Base-by-base conservation (phyloP, 139 green algal genomes). In the Chlorella vulgaris region DNA sequence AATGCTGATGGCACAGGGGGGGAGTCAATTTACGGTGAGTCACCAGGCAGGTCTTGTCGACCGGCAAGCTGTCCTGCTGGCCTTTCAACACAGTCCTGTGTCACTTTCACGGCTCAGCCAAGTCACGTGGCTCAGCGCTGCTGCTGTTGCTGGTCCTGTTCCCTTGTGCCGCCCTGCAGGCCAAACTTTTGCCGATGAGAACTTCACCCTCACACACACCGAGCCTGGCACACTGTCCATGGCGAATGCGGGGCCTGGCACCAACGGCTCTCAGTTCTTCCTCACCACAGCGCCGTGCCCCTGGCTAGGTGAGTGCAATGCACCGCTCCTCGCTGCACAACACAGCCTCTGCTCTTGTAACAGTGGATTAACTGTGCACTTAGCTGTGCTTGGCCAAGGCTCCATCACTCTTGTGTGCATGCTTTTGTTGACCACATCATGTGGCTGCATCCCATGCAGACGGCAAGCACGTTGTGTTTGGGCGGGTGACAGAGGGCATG, bases 381-480 rank as follows among this genome's bases (percentile, higher is more conserved):
- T n/a, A n/a, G n/a, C n/a, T n/a, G n/a, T n/a, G n/a, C n/a, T n/a
- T n/a, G n/a, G n/a, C n/a, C n/a, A n/a, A n/a, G n/a, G n/a, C n/a
- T n/a, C n/a, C n/a, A n/a, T n/a, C n/a, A n/a, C n/a, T n/a, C n/a
- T 29, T 21, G 8, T 65, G 18, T 65, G 21, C 22, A 55, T 55
- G 13, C 75, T 35, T 8, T 40, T 4, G 21, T 7, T 8, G 15
- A n/a, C n/a, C n/a, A n/a, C n/a, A n/a, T n/a, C n/a, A n/a, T n/a
- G n/a, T n/a, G n/a, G n/a, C n/a, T n/a, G n/a, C n/a, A n/a, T 42
- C 43, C 24, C n/a, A 28, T 21, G 58, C 58, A 69, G 74, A 80
- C 58, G 95, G 92, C 68, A 99, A 99, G 93, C 96, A 99, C 84
- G 93, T 97, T 2, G 93, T 98, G 22, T 98, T 98, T 89, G 94